Evolutionary conservation across 2,329 filamentous ascomycete species (phyloP), one percentile per base, ranked within the genome.

Genomic region (Verticillium zaregamsianum): DNA sequence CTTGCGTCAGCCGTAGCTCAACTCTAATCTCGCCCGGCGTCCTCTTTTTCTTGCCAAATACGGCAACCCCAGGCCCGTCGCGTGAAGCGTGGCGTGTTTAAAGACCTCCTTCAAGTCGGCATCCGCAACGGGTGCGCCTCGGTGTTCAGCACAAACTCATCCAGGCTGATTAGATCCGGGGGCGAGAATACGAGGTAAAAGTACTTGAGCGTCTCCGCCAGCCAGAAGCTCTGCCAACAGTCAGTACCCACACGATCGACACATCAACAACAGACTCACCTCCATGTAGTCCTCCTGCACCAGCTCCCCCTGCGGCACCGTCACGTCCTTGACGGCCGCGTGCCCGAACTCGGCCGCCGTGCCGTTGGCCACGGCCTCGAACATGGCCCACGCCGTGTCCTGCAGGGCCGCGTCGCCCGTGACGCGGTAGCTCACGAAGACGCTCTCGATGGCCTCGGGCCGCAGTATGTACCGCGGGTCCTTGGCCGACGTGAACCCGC

Each of bases 151-250:
- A 91, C 86, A 71, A 80, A 91, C 8, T 90, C 82, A 71, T 92
- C 89, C 69, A 92, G 72, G 68, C 81, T 89, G 52, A 90, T 78
- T 32, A 87, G 68, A 17, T 83, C 80, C 0, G 86, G 84, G 17
- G 89, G 82, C 28, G 84, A 86, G 67, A 91, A 92, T 28, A 91
- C 82, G 58, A 92, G 72, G 66, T 89, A 92, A 61, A 91, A 91
- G 66, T 92, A 92, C 74, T 91, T 92, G 63, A 92, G 74, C 17
- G 89, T 92, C 76, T 92, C 89, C 0, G 86, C 85, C 68, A 89
- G 76, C 87, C 89, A 92, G 68, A 90, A 91, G 64, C 84, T 89
- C 77, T 91, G 82, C 6, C 35, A 2, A 28, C 3, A 20, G 17
- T 55, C 28, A 45, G 39, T 4, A 20, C 17, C 35, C 35, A 39